phyloP scores from a whole-genome alignment of 2,329 filamentous ascomycete genomes.

The Niveomyces coronatus region DNA sequence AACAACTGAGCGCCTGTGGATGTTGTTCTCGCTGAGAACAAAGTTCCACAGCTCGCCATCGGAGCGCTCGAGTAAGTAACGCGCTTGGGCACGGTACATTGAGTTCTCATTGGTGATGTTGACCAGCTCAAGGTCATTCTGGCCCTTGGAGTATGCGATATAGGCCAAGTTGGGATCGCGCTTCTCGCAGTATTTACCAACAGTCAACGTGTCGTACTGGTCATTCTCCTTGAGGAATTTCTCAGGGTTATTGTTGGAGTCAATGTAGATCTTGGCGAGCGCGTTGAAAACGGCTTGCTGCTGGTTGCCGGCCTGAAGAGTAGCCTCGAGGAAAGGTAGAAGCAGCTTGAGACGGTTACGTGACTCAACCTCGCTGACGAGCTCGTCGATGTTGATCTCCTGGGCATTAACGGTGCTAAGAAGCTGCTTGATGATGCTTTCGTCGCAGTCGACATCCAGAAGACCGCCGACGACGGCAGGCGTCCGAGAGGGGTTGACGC shows the following conservation, averaged over 20 bases:
- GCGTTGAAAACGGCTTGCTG: slow-evolving; percentile 97
- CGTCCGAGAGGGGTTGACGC: slow-evolving; percentile 84
- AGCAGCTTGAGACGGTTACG: slow-evolving; percentile 93
- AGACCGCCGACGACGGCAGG: slow-evolving; percentile 89
- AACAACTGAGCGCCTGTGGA: slow-evolving; percentile 84
- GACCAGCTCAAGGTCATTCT: slow-evolving; percentile 94
- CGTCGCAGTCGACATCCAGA: slow-evolving; percentile 94
- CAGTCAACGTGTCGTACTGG: slow-evolving; percentile 80
- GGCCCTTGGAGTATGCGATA: slow-evolving; percentile 91
- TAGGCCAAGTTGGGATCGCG: slow-evolving; percentile 91
- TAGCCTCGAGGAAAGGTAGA: slow-evolving; percentile 90
- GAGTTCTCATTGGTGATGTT: slow-evolving; percentile 98
- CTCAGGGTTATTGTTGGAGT: slow-evolving; percentile 96
- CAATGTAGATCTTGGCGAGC: slow-evolving; percentile 97
- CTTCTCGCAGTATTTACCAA: slow-evolving; percentile 99
- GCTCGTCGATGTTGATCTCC: slow-evolving; percentile 84
- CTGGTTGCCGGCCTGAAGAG: slow-evolving; percentile 79
- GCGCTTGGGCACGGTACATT: slow-evolving; percentile 98
- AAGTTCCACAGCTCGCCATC: slow-evolving; percentile 90
- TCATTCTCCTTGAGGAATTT: slow-evolving; percentile 97
- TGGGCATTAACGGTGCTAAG: slow-evolving; percentile 74
- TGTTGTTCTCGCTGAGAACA: slow-evolving; percentile 90
- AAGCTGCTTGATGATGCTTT: slow-evolving; percentile 89
- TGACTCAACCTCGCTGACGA: slow-evolving; percentile 89
- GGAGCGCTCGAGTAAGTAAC: slow-evolving; percentile 84